Evolutionary conservation across 768 basidiomycete species (phyloP), one percentile per base, ranked within the genome.

Genomic region (Hygrophorus russula): DNA sequence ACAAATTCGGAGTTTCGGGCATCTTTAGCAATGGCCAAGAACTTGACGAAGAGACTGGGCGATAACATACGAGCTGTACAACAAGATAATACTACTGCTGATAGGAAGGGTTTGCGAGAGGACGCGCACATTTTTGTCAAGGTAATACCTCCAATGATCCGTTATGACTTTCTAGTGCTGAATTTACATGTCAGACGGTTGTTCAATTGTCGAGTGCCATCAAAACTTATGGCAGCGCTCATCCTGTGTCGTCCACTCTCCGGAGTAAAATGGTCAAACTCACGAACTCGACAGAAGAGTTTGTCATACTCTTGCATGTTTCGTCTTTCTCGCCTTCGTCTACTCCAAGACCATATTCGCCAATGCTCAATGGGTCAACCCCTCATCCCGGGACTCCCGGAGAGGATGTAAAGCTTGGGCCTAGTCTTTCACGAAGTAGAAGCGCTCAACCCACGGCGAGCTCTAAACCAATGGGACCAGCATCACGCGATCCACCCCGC

Each of bases 221-320:
- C 52, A 90, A 85, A 62, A 63, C 68, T 10, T 66, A 78, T 49
- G 76, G 77, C 40, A 67, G 68, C 17, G 67, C 73, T n/a, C 73
- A 80, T 39, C 73, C 77, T 12, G 61, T 66, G 9, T 53, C 67
- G n/a, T 49, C 76, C 3, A 60, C 68, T 28, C 66, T 93, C 34
- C 76, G 85, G 46, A 72, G 67, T 42, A 78, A 80, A 54, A 79
- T 90, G 66, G 74, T 81, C 32, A 74, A 75, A 49, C 70, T 96
- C 45, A 86, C 82, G 15, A 83, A 86, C 52, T 74, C 81, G 10
- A 89, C 90, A 9, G 81, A 93, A 59, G 88, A 88, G 58, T 84
- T 91, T 53, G 80, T 86, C 39, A 86, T 89, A 50, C 67, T 94
- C 38, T 66, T 93, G 13, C 86, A 89, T 54, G 82, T 90, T 37